Base-by-base conservation (phyloP, 306 rosid genomes). In the Leucaena leucocephala region DNA sequence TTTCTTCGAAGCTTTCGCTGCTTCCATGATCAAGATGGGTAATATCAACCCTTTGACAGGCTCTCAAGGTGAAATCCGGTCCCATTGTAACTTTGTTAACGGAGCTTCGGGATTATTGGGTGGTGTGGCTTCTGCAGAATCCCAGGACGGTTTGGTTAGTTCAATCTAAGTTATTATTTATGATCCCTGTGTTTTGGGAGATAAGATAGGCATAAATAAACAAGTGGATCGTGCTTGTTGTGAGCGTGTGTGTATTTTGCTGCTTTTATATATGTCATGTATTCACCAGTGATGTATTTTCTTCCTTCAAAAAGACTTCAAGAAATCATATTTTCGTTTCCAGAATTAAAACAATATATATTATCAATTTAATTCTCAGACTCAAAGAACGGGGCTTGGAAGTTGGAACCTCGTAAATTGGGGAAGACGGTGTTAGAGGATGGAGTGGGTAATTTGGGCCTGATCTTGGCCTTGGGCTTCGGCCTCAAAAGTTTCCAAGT, bases 11-110 rank as follows among this genome's bases (percentile, higher is more conserved):
- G 21, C 14, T n/a, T 75, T 75, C 6, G 58, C 13, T 2, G 54
- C 17, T 4, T 75, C 78, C 7, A 75, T 75, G 78, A 59, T 75
- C 13, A 75, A 58, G 10, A 75, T 75, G 78, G 78, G 78, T 2
- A 75, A 75, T 33, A 59, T 75, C 11, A 61, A 5, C 22, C 58
- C 58, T 16, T 14, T 75, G 21, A 75, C 78, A 0, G 78, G 78
- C 10, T 39, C 69, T 0, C 49, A 40, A 6, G 78, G 78, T 2
- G 58, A 75, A 10, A 61, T 75, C 7, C 39, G 78, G 2, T 0
- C 14, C 11, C 67, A 75, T 0, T 75, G 78, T 33, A 75, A 61
- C 14, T 7, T 44, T 7, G 68, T 75, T 4, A 75, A 75, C 8
- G 66, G 67, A 39, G 58, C 49, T 0, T 46, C 62, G 0, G 52